Conservation (phyloP, 2,329 filamentous ascomycete species). For the Trichoderma sp. region DNA sequence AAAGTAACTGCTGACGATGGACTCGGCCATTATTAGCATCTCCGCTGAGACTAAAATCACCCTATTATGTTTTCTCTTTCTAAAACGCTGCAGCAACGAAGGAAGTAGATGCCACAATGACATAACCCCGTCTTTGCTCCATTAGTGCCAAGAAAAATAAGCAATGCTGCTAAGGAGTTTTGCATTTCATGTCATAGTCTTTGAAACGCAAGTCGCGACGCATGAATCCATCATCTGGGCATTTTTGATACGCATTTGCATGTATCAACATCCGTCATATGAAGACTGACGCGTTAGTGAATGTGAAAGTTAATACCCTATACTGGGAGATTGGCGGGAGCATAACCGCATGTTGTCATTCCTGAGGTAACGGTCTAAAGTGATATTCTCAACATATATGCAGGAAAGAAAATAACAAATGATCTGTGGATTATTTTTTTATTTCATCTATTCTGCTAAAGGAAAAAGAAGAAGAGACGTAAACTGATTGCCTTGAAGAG, state of each 20-base stretch:
- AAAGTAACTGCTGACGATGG: neutral
- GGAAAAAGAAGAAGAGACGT: neutral
- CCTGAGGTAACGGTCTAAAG: neutral
- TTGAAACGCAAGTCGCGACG: neutral
- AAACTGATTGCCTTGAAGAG: neutral
- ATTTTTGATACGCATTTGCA: neutral
- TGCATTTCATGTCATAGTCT: neutral
- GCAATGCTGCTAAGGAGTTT: neutral
- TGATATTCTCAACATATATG: neutral
- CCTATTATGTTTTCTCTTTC: neutral
- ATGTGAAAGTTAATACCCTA: neutral
- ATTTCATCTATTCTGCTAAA: neutral
- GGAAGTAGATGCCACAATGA: neutral
- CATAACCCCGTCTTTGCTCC: neutral
- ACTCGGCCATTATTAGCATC: neutral
- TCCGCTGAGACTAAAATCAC: neutral
- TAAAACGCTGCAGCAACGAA: neutral
- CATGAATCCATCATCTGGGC: neutral
- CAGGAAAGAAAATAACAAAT: neutral
- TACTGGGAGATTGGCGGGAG: neutral
- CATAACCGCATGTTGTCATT: neutral
- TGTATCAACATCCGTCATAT: neutral
- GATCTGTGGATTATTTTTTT: neutral
- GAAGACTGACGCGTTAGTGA: neutral
- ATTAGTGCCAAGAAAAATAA: neutral